Conservation (phyloP, 495 filamentous ascomycete genomes). For the Xylaria palmicola region DNA sequence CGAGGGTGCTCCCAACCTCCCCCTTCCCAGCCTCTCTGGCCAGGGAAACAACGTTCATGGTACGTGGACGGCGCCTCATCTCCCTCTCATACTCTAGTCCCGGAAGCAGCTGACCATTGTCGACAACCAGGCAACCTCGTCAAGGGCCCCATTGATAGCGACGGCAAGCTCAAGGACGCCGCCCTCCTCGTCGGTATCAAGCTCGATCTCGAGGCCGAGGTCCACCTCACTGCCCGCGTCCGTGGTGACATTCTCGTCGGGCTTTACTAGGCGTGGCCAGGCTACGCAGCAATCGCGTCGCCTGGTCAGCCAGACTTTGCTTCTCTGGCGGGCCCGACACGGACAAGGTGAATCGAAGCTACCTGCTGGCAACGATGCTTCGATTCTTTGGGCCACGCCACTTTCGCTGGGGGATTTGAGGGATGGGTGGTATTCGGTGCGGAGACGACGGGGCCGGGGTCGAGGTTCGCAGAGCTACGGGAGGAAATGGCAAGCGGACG, state of each 20-base stretch:
- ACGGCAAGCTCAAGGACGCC: slow-evolving; percentile 40
- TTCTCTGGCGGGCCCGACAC: no score
- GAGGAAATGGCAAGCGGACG: no score
- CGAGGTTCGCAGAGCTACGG: no score
- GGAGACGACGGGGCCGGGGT: no score
- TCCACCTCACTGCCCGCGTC: slow-evolving; percentile 42
- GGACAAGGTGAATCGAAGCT: no score
- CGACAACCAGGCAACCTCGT: slow-evolving; percentile 30
- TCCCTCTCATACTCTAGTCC: neutral
- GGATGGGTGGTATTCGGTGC: no score
- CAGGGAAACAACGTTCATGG: slow-evolving; percentile 3
- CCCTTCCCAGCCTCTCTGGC: slow-evolving; percentile 10
- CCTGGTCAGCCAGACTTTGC: no score
- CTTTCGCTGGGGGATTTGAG: no score
- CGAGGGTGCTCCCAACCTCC: slow-evolving; percentile 4
- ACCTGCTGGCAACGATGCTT: no score
- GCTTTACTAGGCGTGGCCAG: slow-evolving; percentile 18
- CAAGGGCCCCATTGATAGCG: slow-evolving; percentile 40
- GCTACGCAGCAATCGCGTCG: no score
- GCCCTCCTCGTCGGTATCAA: slow-evolving; percentile 46
- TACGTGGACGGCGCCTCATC: neutral
- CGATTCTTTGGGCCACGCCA: no score
- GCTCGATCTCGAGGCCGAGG: slow-evolving; percentile 44
- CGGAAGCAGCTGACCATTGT: neutral
- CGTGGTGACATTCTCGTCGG: slow-evolving; percentile 39